Base-by-base conservation (phyloP, 1,284 basidiomycete genomes). In the Puccinia coronata region DNA sequence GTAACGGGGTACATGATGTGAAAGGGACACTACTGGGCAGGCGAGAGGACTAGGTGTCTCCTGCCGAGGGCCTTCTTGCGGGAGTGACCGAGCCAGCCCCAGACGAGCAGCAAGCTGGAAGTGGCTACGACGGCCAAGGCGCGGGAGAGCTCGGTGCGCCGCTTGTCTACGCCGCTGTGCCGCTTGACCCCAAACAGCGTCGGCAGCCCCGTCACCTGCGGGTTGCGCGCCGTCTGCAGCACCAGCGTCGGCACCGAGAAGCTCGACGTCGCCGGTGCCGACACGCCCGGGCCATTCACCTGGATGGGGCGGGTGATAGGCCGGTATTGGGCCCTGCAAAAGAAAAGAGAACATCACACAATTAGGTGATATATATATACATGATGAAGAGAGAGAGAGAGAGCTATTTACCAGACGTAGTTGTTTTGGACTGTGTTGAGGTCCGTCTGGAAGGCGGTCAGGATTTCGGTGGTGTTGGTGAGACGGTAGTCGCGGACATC, bases 401-500 rank as follows among this genome's bases (percentile, higher is more conserved):
- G n/a, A n/a, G n/a, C 4, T 5, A 16, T 59, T 76, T 14, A 76
- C 74, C 74, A 76, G 43, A 61, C n/a, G 34, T 76, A 76, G 20
- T 59, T 55, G 31, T 76, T 59, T 34, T 76, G 74, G 20, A 76
- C 74, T 5, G 74, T 63, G 49, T 76, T 76, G 2, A 76, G 41
- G 59, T 76, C 74, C 20, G 18, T 47, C 34, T 76, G 74, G 49
- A 47, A 76, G 43, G 74, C 74, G 8, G 55, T 76, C 23, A 76
- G 41, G 43, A 76, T 59, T 20, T 76, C 74, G 36, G 74, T 47
- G 23, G 23, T 47, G 43, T 61, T 61, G 1, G 74, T 76, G 36
- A 76, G 59, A 20, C 74, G 53, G 49, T 76, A 76, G 43, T 76
- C 74, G 43, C 74, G 53, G 1, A 76, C 41, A n/a, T 76, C 74